A percentile compares a stretch with the other conserved stretches of the same genome.
Conservation (phyloP, 257 asterid genomes). For the Solanum dulcamara region DNA sequence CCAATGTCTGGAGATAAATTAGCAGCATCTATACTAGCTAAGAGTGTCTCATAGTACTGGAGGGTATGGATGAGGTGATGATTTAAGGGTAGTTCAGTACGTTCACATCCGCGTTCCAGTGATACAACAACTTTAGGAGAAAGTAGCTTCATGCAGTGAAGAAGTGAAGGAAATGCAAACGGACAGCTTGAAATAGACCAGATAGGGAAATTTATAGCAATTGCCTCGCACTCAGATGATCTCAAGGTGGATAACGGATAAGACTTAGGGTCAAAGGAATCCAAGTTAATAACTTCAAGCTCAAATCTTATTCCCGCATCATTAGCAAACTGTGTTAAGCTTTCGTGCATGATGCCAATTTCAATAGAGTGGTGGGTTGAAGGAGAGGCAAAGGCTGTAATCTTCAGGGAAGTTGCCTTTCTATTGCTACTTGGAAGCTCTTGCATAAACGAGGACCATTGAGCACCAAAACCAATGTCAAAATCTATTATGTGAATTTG, state of each 20-base stretch:
- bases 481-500: conserved; percentile 40
- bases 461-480: conserved; percentile 51
- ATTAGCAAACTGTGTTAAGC: conserved; percentile 27
- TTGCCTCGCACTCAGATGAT: conserved; percentile 21
- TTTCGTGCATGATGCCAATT: conserved; percentile 44
- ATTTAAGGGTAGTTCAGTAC: conserved; percentile 29
- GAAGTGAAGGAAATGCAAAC: conserved; percentile 22
- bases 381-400: conserved; percentile 49
- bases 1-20: conserved; percentile 13
- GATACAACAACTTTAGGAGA: conserved; percentile 36
- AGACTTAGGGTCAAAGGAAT: conserved; percentile 37
- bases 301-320: conserved; percentile 32
- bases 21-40: conserved; percentile 38
- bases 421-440: conserved; percentile 28
- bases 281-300: conserved; percentile 48
- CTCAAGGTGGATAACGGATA: conserved; percentile 21
- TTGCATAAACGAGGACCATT: conserved; percentile 58
- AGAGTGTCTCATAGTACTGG: conserved; percentile 31
- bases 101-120: conserved; percentile 37
- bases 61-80: conserved; percentile 37
- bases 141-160: conserved; percentile 32
- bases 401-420: conserved; percentile 22
- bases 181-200: conserved; percentile 32
- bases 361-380: conserved; percentile 29
- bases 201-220: conserved; percentile 44